phyloP scores from a whole-genome alignment of 164 flowering plant species.

The Magnolia kwangsiensis region DNA sequence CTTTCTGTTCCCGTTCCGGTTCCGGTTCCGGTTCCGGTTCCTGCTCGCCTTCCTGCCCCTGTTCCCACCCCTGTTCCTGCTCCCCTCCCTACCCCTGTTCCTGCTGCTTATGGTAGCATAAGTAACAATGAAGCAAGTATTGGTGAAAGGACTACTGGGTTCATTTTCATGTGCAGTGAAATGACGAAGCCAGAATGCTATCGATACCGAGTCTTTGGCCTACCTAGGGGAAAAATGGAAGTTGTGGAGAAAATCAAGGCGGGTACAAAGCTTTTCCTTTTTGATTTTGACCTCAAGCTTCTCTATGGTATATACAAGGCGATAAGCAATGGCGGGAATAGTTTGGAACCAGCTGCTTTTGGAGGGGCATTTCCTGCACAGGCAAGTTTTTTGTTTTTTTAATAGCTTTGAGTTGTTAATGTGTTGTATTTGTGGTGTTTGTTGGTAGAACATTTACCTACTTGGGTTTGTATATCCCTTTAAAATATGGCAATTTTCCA shows the following conservation, averaged over 20 bases:
- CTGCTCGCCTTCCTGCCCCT: background rate
- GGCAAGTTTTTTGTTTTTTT: constrained; percentile 5
- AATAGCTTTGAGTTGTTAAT: background rate
- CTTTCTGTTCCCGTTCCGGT: too few relatives aligned
- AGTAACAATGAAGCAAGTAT: background rate
- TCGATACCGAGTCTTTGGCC: constrained; percentile 13
- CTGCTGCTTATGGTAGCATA: too few relatives aligned
- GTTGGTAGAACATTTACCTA: background rate
- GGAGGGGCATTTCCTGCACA: constrained; percentile 16
- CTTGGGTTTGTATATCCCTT: background rate
- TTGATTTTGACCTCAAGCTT: constrained; percentile 13
- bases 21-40: background rate
- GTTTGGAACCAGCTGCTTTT: constrained; percentile 16
- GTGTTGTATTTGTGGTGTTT: background rate
- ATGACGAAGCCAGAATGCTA: constrained; percentile 16
- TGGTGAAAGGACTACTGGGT: constrained; percentile 6
- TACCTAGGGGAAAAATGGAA: constrained; percentile 8
- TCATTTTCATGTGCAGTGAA: constrained; percentile 16
- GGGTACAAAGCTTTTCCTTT: constrained; percentile 14
- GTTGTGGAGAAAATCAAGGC: constrained; percentile 9
- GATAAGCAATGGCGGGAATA: background rate
- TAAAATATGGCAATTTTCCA: background rate
- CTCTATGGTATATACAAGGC: constrained; percentile 19
- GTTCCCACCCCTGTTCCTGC: background rate
- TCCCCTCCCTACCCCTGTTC: background rate